These are phyloP conservation scores for Pichia kudriavzevii DNA, from an alignment of 1,139 yeast species.

Conservation along the genomic window DNA sequence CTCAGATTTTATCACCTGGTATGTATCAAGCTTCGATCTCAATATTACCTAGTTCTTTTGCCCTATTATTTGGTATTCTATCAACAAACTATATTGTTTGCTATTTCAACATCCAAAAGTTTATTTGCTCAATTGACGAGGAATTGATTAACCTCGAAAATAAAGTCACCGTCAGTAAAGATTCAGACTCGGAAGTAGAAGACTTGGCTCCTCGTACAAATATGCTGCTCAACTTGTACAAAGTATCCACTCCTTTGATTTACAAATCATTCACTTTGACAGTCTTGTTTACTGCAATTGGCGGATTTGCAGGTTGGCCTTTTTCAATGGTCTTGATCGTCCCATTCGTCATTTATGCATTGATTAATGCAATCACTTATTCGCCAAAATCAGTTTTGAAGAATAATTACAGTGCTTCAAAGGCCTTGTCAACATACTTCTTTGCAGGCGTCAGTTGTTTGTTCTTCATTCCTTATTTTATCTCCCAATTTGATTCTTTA, in stretches of 20 bases:
- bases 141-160: constrained; percentile 12
- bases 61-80: constrained; percentile 59
- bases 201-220: constrained; percentile 19
- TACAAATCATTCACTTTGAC: constrained; percentile 32
- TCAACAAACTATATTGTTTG: constrained; percentile 40
- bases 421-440: constrained; percentile 12
- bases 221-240: constrained; percentile 13
- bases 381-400: constrained; percentile 15
- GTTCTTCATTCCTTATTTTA: constrained; percentile 29
- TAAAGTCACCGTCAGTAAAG: constrained; percentile 4
- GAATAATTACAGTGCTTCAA: constrained; percentile 12
- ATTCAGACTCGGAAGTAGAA: constrained; percentile 12
- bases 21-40: constrained; percentile 84
- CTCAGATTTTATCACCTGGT: constrained; percentile 48
- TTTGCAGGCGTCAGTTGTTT: constrained; percentile 29
- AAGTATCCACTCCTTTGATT: constrained; percentile 14
- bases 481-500: constrained; percentile 51
- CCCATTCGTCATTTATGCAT: constrained; percentile 46
- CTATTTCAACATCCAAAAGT: constrained; percentile 22
- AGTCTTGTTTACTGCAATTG: constrained; percentile 48
- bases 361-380: constrained; percentile 5
- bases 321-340: constrained; percentile 61
- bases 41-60: constrained; percentile 78
- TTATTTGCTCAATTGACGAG: constrained; percentile 17
- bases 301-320: constrained; percentile 90